Evolutionary conservation across 331 rosid genomes (phyloP), one percentile per base, ranked within the genome.

Genomic region (Saraca asoca): DNA sequence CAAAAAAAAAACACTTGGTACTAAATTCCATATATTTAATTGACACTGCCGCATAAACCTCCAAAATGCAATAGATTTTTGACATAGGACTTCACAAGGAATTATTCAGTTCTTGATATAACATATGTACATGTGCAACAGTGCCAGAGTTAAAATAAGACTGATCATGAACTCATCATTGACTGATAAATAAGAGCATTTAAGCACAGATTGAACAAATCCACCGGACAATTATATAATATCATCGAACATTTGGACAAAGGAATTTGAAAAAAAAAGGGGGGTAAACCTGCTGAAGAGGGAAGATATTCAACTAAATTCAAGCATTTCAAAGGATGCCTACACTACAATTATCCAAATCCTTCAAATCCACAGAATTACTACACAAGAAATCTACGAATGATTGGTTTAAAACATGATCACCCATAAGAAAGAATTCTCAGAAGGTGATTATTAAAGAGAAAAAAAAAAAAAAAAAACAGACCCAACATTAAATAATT

Each of bases 1-100:
- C 59, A 70, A 11, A 53, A 10, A 56, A 19, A 71, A 49, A 38
- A 7, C 51, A 64, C 11, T 13, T 31, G 34, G 49, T 54, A 58
- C 51, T 31, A 45, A 16, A 60, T 34, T 71, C 49, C 29, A 52
- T 11, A 17, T 8, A 39, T 33, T 14, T 57, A 12, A 63, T 12
- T n/a, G 37, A 17, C 20, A 55, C 11, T 7, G 31, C 42, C 12
- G 54, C 35, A 39, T 24, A 62, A 13, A 44, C 20, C 14, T 20
- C 7, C 50, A 51, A 18, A 18, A 44, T 42, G 16, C 51, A 17
- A 7, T 20, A n/a, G 29, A 10, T 15, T 2, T 49, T 57, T 51
- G 39, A 35, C 37, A 42, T 8, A 34, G 24, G 17, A 58, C 11
- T 42, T n/a, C 51, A n/a, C 4, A 50, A 18, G 9, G 13, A 60